Evolutionary conservation across 345 rosid genomes (phyloP).

Genomic region (Eucalyptus sp.): DNA sequence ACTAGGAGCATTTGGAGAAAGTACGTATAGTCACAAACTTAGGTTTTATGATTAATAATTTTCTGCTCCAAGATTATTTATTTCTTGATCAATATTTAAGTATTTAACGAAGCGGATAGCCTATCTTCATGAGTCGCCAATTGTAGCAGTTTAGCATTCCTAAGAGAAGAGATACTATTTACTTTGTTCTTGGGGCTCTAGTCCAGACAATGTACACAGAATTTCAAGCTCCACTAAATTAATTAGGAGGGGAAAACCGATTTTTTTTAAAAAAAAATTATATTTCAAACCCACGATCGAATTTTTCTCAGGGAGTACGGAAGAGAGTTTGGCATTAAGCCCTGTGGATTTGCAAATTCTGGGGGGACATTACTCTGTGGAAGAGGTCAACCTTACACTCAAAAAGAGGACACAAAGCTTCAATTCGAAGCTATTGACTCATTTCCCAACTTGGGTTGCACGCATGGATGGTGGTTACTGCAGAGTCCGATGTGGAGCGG

Average conservation of each 20-base stretch:
- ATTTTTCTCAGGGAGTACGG: background rate
- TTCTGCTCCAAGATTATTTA: background rate
- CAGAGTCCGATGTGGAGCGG: background rate
- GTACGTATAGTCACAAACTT: background rate
- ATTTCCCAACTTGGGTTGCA: constrained; percentile 1
- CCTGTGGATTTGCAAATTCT: constrained; percentile 4
- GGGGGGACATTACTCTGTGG: constrained; percentile 1
- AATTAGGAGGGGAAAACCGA: background rate
- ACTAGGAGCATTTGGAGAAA: background rate
- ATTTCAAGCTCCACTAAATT: background rate
- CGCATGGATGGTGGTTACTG: background rate
- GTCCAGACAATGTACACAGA: background rate
- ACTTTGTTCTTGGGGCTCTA: background rate
- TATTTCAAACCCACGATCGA: background rate
- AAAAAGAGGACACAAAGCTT: constrained; percentile 20
- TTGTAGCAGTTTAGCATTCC: background rate
- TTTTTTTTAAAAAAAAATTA: fast-evolving
- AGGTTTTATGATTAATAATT: background rate
- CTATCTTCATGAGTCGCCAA: background rate
- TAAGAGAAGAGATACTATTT: background rate
- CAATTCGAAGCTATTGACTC: constrained; percentile 30
- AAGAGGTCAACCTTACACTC: constrained; percentile 12
- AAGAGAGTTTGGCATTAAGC: background rate
- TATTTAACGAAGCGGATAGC: background rate
- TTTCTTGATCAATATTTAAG: background rate